A percentile compares a stretch with the other conserved stretches of the same genome.
These are phyloP conservation scores for Pseudogymnoascus sp. DNA, from an alignment of 2,329 filamentous ascomycete species.

Conservation along the genomic window DNA sequence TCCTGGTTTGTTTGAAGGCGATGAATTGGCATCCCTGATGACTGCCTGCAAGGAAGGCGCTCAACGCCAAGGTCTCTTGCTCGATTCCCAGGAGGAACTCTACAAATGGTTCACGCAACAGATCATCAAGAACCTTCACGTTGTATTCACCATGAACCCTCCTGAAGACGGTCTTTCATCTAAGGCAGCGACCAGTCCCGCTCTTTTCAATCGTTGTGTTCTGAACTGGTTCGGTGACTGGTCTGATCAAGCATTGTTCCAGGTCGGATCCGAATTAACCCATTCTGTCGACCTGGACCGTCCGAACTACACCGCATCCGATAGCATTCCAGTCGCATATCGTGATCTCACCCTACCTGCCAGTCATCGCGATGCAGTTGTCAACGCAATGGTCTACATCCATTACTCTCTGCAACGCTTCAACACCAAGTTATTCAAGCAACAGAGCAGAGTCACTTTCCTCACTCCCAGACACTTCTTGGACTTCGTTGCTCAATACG, in stretches of 20 bases:
- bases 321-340: slow-evolving; percentile 89
- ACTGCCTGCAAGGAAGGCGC: slow-evolving; percentile 98
- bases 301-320: slow-evolving; percentile 73
- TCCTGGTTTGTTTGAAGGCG: slow-evolving; percentile 96
- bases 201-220: slow-evolving; percentile 98
- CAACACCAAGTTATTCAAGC: slow-evolving; percentile 79
- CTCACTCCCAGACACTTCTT: slow-evolving; percentile 95
- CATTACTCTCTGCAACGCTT: slow-evolving; percentile 90
- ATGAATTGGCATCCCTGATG: slow-evolving; percentile 97
- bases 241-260: slow-evolving; percentile 98
- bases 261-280: slow-evolving; percentile 91
- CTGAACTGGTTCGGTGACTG: slow-evolving; percentile 99
- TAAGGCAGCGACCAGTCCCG: slow-evolving; percentile 94
- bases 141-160: slow-evolving; percentile 99
- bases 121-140: slow-evolving; percentile 97
- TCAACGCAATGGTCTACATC: slow-evolving; percentile 98
- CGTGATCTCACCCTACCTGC: slow-evolving; percentile 76
- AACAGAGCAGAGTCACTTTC: slow-evolving; percentile 87
- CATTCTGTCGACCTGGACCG: slow-evolving; percentile 94
- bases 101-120: slow-evolving; percentile 99
- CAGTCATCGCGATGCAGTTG: slow-evolving; percentile 80
- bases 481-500: slow-evolving; percentile 96
- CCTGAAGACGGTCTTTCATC: slow-evolving; percentile 90
- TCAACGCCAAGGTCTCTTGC: slow-evolving; percentile 84
- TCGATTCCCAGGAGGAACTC: slow-evolving; percentile 97